Base-by-base conservation (phyloP, 2,329 filamentous ascomycete species). In the Colletotrichum eremochloae region DNA sequence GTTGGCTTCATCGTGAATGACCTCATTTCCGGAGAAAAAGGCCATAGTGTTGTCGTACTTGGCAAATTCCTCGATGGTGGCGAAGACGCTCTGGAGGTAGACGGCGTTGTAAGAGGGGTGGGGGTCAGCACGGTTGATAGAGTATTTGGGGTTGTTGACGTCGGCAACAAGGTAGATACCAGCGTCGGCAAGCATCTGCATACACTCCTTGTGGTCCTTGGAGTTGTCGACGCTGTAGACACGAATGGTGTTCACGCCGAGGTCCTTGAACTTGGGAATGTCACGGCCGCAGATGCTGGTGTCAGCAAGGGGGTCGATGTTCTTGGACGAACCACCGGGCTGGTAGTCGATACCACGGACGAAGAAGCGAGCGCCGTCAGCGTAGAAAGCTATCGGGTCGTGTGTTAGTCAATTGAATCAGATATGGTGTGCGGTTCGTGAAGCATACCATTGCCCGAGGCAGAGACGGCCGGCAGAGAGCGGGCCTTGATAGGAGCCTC, bases 181-280 rank as follows among this genome's bases (percentile, higher is more conserved):
- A 74, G 94, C 95, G 78, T 93, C 93, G 64, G 90, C 91, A 73
- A 97, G 88, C 57, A 89, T 87, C 73, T 87, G 85, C 95, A 98
- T 98, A 87, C 95, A 98, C 74, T 90, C 88, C 78, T 95, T 91
- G 84, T 98, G 95, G 65, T 71, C 66, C 77, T 87, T 85, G 63
- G 91, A 91, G 88, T 97, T 97, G 86, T 98, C 95, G 76, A 97
- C 91, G 20, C 93, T 94, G 88, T 97, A 98, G 74, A 97, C 93
- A 82, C 95, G 95, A 80, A 98, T 87, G 36, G 94, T 95, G 87
- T 98, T 98, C 84, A 97, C 86, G 61, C 95, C 94, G 63, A 98
- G 87, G 76, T 94, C 89, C 86, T 94, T 89, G 90, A 97, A 97
- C 80, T 94, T 87, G 63, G 85, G 83, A 77, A 97, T 92, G 79